phyloP scores from a whole-genome alignment of 2,329 filamentous ascomycete genomes.

The Paecilomyces fulvus region DNA sequence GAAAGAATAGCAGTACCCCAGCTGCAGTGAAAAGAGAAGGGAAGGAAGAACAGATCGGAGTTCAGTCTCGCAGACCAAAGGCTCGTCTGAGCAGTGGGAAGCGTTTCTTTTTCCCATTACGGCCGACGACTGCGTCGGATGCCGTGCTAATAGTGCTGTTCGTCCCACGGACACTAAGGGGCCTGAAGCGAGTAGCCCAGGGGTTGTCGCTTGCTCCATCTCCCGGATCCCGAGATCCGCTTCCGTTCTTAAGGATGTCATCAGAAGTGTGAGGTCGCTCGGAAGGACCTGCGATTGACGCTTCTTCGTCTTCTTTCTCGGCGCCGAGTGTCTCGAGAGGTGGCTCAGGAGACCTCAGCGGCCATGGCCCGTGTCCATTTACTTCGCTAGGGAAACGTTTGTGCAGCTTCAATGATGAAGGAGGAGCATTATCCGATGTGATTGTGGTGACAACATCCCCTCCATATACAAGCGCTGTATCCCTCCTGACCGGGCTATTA shows the following conservation, averaged over 20 bases:
- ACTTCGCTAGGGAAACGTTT: constrained; percentile 12
- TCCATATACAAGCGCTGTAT: background rate
- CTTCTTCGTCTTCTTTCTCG: background rate
- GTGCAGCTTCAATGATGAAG: constrained; percentile 18
- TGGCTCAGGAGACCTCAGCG: constrained; percentile 9
- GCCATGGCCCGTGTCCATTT: constrained; percentile 13
- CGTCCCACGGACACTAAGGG: background rate
- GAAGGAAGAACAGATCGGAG: background rate
- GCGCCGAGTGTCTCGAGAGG: background rate
- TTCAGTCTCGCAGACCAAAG: constrained; percentile 31
- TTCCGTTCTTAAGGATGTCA: background rate
- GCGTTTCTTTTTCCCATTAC: constrained; percentile 36
- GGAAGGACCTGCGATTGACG: background rate
- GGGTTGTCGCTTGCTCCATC: background rate
- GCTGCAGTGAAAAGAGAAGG: background rate
- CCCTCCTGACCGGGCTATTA: too few relatives aligned
- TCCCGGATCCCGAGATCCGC: background rate
- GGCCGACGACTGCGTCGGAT: constrained; percentile 23
- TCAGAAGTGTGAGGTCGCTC: constrained; percentile 6
- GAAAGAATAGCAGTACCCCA: background rate
- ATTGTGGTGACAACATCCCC: constrained; percentile 5
- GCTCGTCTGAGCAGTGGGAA: constrained; percentile 38
- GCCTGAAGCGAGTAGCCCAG: background rate
- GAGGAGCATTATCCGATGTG: constrained; percentile 10
- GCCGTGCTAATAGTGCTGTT: constrained; percentile 6